A percentile compares a stretch with the other conserved stretches of the same genome.
Conservation (phyloP, 2,329 filamentous ascomycete genomes). For the Rutstroemia sp. region DNA sequence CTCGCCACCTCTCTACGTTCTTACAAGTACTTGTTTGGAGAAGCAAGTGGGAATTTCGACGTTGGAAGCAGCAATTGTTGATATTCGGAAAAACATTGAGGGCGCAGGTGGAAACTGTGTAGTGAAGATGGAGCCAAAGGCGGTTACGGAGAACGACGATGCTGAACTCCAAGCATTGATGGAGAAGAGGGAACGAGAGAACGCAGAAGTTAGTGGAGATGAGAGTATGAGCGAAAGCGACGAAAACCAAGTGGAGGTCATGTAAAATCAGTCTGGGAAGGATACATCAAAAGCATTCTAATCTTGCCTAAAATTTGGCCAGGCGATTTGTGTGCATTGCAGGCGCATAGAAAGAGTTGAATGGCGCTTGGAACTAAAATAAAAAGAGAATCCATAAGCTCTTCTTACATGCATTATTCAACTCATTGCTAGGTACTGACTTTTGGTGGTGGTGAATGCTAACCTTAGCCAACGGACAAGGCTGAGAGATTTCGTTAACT, state of each 20-base stretch:
- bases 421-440: too few relatives aligned
- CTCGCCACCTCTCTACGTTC: conserved; percentile 92
- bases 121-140: conserved; percentile 98
- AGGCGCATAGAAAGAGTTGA: conserved; percentile 22
- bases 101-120: conserved; percentile 69
- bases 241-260: conserved; percentile 62
- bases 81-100: conserved; percentile 76
- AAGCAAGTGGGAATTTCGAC: conserved; percentile 79
- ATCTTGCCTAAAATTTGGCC: conserved; percentile 1
- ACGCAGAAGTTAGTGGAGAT: conserved; percentile 94
- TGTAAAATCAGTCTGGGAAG: conserved; percentile 29
- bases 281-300: conserved; percentile 17
- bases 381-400: neutral
- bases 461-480: neutral
- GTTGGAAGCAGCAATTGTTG: conserved; percentile 82
- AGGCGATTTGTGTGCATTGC: conserved; percentile 24
- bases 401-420: too few relatives aligned
- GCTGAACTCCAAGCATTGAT: conserved; percentile 94
- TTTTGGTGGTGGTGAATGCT: too few relatives aligned
- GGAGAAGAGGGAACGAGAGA: conserved; percentile 98
- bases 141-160: conserved; percentile 96
- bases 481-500: neutral
- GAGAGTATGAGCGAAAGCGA: conserved; percentile 95
- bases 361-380: neutral
- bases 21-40: conserved; percentile 92